Percentiles rank a stretch among this genome's conserved stretches.
Evolutionary conservation across 2,329 filamentous ascomycete species (phyloP).

Genomic region (Calonectria henricotiae): DNA sequence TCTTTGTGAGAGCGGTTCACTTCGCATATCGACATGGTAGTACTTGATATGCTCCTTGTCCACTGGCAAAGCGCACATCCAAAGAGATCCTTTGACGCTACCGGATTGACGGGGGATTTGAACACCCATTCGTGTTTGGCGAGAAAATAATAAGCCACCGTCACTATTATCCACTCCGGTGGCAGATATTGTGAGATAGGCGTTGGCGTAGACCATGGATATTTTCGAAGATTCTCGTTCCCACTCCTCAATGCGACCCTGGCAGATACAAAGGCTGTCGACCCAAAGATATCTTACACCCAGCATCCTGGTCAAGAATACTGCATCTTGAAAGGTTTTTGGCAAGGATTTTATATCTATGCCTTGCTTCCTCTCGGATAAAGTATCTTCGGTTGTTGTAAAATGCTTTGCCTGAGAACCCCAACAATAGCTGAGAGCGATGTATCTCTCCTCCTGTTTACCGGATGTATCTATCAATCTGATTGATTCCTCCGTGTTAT

Average conservation of each 20-base stretch:
- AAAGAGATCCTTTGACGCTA: background rate
- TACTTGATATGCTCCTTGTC: conserved; percentile 29
- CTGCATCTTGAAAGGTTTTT: conserved; percentile 31
- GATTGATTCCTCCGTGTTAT: background rate
- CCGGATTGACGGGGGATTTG: background rate
- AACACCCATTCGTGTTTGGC: background rate
- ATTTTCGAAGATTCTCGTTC: conserved; percentile 29
- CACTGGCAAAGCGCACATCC: conserved; percentile 5
- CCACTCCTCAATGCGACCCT: conserved; percentile 27
- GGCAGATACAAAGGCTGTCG: conserved; percentile 36
- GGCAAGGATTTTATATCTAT: conserved; percentile 26
- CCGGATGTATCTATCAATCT: background rate
- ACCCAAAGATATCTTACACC: conserved; percentile 35
- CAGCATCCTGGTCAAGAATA: conserved; percentile 19
- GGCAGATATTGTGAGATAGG: conserved; percentile 25
- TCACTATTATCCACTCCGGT: conserved; percentile 19
- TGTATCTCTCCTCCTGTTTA: conserved; percentile 7
- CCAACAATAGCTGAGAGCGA: conserved; percentile 40
- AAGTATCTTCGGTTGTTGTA: conserved; percentile 18
- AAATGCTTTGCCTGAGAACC: conserved; percentile 21
- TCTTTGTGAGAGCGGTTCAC: conserved; percentile 31
- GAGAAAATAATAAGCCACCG: conserved; percentile 20
- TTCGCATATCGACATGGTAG: conserved; percentile 25
- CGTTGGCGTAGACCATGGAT: conserved; percentile 28
- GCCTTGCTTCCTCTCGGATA: conserved; percentile 10